Conservation (phyloP, 768 basidiomycete genomes). For the Cystobasidiopsis lactophilus region DNA sequence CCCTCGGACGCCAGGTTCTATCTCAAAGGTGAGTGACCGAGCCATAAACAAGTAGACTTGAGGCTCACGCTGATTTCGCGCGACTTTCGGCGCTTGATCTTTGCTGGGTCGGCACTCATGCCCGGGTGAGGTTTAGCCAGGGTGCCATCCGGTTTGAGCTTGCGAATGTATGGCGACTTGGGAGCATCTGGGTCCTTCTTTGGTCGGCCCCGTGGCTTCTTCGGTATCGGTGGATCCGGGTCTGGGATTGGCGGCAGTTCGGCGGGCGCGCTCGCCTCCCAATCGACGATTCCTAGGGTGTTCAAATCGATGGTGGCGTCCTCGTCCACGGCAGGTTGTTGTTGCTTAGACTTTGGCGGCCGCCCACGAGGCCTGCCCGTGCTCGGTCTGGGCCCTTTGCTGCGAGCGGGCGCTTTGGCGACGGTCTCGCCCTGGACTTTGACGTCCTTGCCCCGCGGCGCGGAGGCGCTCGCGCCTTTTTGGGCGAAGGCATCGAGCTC, state of each 20-base stretch:
- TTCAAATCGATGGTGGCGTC: background rate
- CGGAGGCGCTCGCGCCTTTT: background rate
- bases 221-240: background rate
- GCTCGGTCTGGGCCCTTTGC: background rate
- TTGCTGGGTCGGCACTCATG: no score
- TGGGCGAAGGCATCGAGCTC: constrained; percentile 2
- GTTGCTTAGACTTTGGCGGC: background rate
- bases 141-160: background rate
- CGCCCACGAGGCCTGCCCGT: no score
- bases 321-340: background rate
- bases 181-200: constrained; percentile 1
- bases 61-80: no score
- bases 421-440: background rate
- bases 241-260: background rate
- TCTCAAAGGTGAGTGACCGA: no score
- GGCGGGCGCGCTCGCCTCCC: no score
- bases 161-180: background rate
- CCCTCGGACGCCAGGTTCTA: no score
- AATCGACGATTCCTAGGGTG: no score
- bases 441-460: background rate
- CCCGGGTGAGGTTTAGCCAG: background rate
- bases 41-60: no score
- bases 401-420: background rate
- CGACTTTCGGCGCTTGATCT: no score
- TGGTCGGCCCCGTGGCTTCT: constrained; percentile 4